These are phyloP conservation scores for Rhizopogon vinicolor DNA, from an alignment of 768 basidiomycete genomes.

Conservation along the genomic window DNA sequence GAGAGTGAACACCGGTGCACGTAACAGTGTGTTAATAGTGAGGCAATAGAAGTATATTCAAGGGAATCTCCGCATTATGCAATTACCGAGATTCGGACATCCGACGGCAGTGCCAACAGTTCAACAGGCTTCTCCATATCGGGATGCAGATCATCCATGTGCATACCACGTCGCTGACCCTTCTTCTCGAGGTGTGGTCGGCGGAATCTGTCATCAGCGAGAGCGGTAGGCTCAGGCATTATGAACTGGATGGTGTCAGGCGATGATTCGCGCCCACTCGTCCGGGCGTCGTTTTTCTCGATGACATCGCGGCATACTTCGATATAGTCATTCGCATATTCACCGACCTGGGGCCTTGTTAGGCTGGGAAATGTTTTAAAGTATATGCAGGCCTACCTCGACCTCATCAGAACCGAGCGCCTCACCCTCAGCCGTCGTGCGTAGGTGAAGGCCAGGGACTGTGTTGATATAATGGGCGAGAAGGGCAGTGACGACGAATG, in stretches of 20 bases:
- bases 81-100: background rate
- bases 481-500: constrained; percentile 56
- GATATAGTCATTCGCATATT: constrained; percentile 66
- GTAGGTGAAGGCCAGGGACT: constrained; percentile 56
- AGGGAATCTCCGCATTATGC: background rate
- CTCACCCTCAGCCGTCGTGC: constrained; percentile 51
- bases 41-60: too few species aligned
- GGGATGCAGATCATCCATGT: constrained; percentile 8
- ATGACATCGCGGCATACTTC: constrained; percentile 64
- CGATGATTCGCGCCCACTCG: constrained; percentile 7
- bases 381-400: constrained; percentile 41
- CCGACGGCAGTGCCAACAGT: background rate
- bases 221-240: background rate
- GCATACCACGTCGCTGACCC: background rate
- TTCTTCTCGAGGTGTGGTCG: constrained; percentile 20
- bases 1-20: too few species aligned
- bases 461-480: constrained; percentile 55
- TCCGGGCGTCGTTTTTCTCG: constrained; percentile 37
- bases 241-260: constrained; percentile 1
- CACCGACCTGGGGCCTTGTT: constrained; percentile 45
- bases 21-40: too few species aligned
- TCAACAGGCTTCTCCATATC: background rate
- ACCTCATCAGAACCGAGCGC: constrained; percentile 64
- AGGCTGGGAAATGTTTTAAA: background rate
- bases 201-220: constrained; percentile 35